Conservation (phyloP, 2,329 filamentous ascomycete genomes). For the Aureobasidium sp. region DNA sequence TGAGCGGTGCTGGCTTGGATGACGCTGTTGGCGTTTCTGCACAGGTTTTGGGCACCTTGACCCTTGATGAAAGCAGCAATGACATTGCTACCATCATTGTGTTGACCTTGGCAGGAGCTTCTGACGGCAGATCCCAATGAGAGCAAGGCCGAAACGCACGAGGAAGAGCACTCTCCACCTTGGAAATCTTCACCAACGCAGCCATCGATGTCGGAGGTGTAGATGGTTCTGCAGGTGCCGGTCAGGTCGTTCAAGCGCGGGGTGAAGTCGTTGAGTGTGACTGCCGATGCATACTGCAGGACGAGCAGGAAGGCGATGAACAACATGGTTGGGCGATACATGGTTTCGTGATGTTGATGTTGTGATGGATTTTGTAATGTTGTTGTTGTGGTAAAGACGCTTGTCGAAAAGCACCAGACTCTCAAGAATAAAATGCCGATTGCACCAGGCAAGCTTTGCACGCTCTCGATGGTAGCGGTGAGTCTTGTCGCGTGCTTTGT, state of each 20-base stretch:
- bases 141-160: conserved; percentile 33
- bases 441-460: conserved; percentile 6
- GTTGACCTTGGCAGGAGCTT: conserved; percentile 26
- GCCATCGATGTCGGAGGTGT: conserved; percentile 32
- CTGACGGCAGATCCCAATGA: conserved; percentile 27
- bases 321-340: not conserved
- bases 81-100: conserved; percentile 29
- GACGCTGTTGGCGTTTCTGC: conserved; percentile 24
- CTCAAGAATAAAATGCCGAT: not conserved
- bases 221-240: conserved; percentile 30
- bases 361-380: not conserved
- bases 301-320: conserved; percentile 13
- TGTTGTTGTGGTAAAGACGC: not conserved
- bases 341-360: not conserved
- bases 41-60: conserved; percentile 31
- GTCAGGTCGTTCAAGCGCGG: conserved; percentile 34
- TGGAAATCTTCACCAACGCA: conserved; percentile 34
- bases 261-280: conserved; percentile 37
- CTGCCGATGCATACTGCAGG: conserved; percentile 21
- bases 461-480: conserved; percentile 4
- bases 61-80: conserved; percentile 35
- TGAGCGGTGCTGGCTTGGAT: not conserved
- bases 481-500: conserved; percentile 8
- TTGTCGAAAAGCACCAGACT: not conserved
- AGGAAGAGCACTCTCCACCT: conserved; percentile 23